Evolutionary conservation across 306 rosid genomes (phyloP).

Genomic region (Gastrolobium bilobum): DNA sequence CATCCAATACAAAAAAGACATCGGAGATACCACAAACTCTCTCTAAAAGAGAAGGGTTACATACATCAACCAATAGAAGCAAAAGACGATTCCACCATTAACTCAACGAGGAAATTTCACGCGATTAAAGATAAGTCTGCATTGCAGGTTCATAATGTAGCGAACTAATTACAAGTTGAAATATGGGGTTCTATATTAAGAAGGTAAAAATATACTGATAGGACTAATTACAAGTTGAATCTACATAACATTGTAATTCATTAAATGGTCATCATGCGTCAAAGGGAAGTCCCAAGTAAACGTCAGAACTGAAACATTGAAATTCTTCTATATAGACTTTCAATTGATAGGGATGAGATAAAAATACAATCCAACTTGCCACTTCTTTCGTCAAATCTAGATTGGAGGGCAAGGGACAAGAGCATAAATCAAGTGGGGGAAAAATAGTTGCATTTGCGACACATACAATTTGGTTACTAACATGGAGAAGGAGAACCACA

Average conservation of each 20-base stretch:
- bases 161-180: too few species aligned
- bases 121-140: too few species aligned
- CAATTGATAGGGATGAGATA: conserved; percentile 40
- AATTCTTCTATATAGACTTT: conserved; percentile 41
- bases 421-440: not conserved
- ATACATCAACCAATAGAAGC: not conserved
- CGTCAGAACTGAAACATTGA: conserved; percentile 23
- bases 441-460: conserved; percentile 31
- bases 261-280: not conserved
- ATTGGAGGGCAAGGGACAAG: conserved; percentile 41
- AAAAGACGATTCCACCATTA: not conserved
- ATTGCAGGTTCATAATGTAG: too few species aligned
- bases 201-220: not conserved
- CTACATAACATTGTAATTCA: not conserved
- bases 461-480: conserved; percentile 52
- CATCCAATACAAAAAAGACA: not conserved
- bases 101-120: too few species aligned
- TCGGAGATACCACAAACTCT: too few species aligned
- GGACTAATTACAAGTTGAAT: not conserved
- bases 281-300: conserved; percentile 11
- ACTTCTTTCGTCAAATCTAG: conserved; percentile 37
- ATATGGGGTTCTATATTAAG: not conserved
- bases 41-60: not conserved
- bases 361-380: conserved; percentile 51
- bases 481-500: conserved; percentile 41